A percentile compares a stretch with the other conserved stretches of the same genome.
These are phyloP conservation scores for Rhododendron williamsianum DNA, from an alignment of 148 eudicot genomes.

Conservation along the genomic window DNA sequence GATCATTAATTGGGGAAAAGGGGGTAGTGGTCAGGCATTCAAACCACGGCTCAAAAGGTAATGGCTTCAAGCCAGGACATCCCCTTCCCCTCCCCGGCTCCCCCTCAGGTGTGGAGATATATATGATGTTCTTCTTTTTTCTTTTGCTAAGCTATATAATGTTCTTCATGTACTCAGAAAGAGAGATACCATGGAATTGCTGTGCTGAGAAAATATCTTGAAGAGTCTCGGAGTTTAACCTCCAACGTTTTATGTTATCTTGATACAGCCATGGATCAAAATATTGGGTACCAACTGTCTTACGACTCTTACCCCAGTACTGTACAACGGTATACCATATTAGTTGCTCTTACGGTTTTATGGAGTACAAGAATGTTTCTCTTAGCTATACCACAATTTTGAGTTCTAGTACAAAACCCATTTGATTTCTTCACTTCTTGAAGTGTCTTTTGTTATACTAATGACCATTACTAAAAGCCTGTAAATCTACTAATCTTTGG, in stretches of 20 bases:
- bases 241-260: neutral
- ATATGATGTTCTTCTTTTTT: neutral
- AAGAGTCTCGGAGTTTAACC: neutral
- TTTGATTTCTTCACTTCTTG: neutral
- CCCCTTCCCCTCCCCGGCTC: neutral
- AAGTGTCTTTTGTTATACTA: neutral
- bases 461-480: neutral
- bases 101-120: neutral
- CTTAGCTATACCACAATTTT: neutral
- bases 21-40: neutral
- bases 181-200: no score
- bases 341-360: neutral
- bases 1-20: neutral
- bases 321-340: neutral
- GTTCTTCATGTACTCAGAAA: neutral
- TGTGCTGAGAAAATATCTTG: neutral
- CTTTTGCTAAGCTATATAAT: no score
- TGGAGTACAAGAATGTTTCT: neutral
- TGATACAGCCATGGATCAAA: neutral
- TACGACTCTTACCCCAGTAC: neutral
- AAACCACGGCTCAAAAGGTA: neutral
- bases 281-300: neutral
- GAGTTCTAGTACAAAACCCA: neutral
- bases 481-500: neutral
- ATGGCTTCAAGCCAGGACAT: neutral